Evolutionary conservation across 306 rosid genomes (phyloP), one percentile per base, ranked within the genome.

Genomic region (Citrullus mucosospermus): DNA sequence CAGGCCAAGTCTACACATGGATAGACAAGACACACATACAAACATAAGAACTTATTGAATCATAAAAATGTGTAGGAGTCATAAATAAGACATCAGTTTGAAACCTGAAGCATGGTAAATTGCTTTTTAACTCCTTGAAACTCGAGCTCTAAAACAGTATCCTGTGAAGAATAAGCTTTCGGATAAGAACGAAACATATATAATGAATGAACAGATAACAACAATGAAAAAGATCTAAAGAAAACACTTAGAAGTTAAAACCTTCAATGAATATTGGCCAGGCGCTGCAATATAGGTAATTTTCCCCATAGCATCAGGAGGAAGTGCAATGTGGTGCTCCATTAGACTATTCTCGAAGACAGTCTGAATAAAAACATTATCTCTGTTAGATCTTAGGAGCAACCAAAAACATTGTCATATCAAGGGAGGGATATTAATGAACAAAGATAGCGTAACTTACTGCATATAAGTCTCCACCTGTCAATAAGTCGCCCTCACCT

Each of bases 301-400:
- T 90, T 96, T 96, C 85, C 99, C 99, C 99, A 96, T 96, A 78
- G 92, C 86, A 84, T 90, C 97, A 15, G 98, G 99, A 78, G 98
- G 97, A 84, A 96, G 93, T 15, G 87, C 96, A 79, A 92, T n/a
- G 77, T 81, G 98, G 83, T 96, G 99, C 85, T 96, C 81, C 97
- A 96, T 91, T 66, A 96, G 82, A 88, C 89, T 96, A 87, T 96
- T 96, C 84, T 96, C 97, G 74, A 88, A 84, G 82, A 96, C 99
- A 3, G 92, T 82, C 99, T 96, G 94, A 87, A 76, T 56, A 34
- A 56, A 59, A 44, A 78, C 78, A 83, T 80, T 18, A 83, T 84
- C 71, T 68, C 78, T 20, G 18, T 36, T 53, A 20, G n/a, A 78
- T 20, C 38, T 86, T 62, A 80, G 62, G 54, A 38, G 44, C 6